Base-by-base conservation (phyloP, 139 green algal species). In the Haematococcus sp. region DNA sequence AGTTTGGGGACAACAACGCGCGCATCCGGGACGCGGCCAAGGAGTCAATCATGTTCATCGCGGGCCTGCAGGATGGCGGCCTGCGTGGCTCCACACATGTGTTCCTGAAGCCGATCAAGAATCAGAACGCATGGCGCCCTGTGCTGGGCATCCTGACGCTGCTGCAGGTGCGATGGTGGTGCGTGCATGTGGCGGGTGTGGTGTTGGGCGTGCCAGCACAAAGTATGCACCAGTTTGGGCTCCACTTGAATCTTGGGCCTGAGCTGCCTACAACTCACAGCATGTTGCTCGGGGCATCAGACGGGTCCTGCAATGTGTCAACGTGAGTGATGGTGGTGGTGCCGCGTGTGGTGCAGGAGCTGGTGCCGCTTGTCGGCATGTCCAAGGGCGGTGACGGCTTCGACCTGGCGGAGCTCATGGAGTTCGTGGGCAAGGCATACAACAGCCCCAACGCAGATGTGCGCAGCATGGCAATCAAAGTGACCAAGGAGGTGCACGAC, bases 321-420 rank as follows among this genome's bases (percentile, higher is more conserved):
- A 19, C 49, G 16, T 58, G 49, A 58, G 19, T 58, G 19, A 49
- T 52, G n/a, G n/a, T n/a, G n/a, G n/a, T n/a, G n/a, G n/a, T 70
- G 22, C 34, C 7, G n/a, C 0, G 30, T 35, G 16, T 15, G 19
- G 51, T n/a, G n/a, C 64, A 87, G 44, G 81, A 86, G 49, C 71
- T 97, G 23, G 76, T 95, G 23, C 91, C 92, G 2, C 51, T 86
- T 33, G 32, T 93, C 33, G 87, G 84, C 67, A 78, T 89, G 2
- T 75, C 30, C 54, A 76, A 73, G 40, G 70, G 68, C 23, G 68
- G 64, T 23, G 81, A 88, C 1, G 91, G 90, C 40, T 92, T 96
- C 34, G 70, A 88, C 22, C 77, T 93, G 44, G 73, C 81, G 3
- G 80, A 86, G 28, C 65, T 95, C n/a, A 96, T 97, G 90, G 81